Base-by-base conservation (phyloP, 208 protist species). In the Wallacemonas rigidus region DNA sequence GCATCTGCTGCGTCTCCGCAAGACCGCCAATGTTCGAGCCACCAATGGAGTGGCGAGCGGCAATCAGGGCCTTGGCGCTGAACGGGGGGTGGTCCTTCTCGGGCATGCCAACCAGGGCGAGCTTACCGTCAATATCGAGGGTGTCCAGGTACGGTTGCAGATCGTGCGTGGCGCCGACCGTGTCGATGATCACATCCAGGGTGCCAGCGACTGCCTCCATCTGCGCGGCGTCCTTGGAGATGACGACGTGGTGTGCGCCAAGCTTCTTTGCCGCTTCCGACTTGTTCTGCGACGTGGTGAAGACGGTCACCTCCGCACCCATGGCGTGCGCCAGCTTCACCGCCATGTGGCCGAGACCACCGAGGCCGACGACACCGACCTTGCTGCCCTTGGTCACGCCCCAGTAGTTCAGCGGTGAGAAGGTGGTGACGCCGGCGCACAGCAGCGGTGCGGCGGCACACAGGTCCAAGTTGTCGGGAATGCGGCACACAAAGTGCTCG, bases 311-410 rank as follows among this genome's bases (percentile, higher is more conserved):
- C 40, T 92, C 69, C 39, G 70, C 73, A 48, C 90, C 90, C 71
- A 95, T 79, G 26, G 82, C 87, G 60, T 75, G 79, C 43, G 69
- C 77, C 50, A 90, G 74, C 71, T 95, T 86, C 56, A 95, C 74
- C 9, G 81, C 91, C 62, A 94, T 80, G 84, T 95, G 90, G 36
- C 91, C 91, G 6, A 95, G 81, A 11, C 91, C 91, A 51, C 91
- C 91, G 58, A 95, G 71, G 56, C 91, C 91, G 11, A 88, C 75
- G 39, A 95, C 79, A 38, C 81, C 85, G 14, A 95, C 81, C 12
- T 70, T 53, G 44, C 36, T 67, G 36, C 86, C 90, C 39, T 65
- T 45, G 43, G 71, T 81, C 45, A 82, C 72, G 54, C 80, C 75
- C 53, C 64, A 80, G 71, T 88, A 63, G 48, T 68, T 68, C 12